phyloP scores from a whole-genome alignment of 768 basidiomycete genomes.

The Antrodiella citrinella region DNA sequence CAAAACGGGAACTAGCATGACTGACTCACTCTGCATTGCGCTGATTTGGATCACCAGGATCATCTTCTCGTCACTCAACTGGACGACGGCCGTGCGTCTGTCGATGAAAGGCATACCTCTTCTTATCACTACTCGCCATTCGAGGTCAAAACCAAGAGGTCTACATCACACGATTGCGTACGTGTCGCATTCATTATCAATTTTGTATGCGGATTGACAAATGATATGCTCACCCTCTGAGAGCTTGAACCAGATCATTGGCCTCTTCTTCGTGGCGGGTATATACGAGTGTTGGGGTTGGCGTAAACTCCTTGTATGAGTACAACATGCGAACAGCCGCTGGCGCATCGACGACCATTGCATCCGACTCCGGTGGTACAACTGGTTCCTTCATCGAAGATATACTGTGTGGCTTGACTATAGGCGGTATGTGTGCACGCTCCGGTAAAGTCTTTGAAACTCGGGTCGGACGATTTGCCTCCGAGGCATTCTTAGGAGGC shows the following conservation, averaged over 20 bases:
- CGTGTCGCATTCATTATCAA: background rate
- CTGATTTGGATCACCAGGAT: constrained; percentile 43
- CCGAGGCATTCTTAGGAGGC: background rate
- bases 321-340: too few relatives aligned
- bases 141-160: constrained; percentile 44
- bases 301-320: constrained; percentile 28
- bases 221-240: constrained; percentile 27
- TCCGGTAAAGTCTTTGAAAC: background rate
- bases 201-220: background rate
- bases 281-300: constrained; percentile 30
- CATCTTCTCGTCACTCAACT: constrained; percentile 33
- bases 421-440: background rate
- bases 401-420: background rate
- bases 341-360: background rate
- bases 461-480: background rate
- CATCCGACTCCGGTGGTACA: background rate
- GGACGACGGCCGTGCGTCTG: constrained; percentile 35
- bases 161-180: too few relatives aligned
- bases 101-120: constrained; percentile 19
- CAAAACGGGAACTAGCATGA: background rate
- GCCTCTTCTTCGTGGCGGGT: constrained; percentile 33
- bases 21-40: constrained; percentile 34
- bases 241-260: constrained; percentile 27
- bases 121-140: constrained; percentile 35
- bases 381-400: background rate